Conservation (phyloP, 129 eudicot genomes). For the Smallanthus sonchifolius region DNA sequence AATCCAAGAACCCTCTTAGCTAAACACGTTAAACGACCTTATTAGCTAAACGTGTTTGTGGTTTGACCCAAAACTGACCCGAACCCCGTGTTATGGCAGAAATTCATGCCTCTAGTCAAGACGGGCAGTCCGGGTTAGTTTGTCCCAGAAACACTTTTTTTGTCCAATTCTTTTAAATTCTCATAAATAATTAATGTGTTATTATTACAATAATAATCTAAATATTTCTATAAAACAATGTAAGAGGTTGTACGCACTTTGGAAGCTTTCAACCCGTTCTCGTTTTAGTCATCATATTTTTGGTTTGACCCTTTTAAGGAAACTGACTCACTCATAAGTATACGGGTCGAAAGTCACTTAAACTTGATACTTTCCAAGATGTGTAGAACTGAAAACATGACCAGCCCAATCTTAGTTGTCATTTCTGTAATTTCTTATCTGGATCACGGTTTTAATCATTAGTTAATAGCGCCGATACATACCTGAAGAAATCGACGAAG, state of each 20-base stretch:
- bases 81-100: too few relatives aligned
- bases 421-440: background rate
- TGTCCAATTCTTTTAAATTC: too few relatives aligned
- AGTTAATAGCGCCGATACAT: background rate
- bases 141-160: background rate
- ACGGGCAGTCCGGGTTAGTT: background rate
- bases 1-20: too few relatives aligned
- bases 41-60: too few relatives aligned
- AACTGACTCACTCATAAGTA: background rate
- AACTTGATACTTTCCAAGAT: background rate
- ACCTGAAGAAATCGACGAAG: conserved; percentile 95
- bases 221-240: too few relatives aligned
- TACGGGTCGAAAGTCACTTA: background rate
- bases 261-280: background rate
- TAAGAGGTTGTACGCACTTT: too few relatives aligned
- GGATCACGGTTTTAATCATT: background rate
- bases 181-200: background rate
- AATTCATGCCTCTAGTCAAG: too few relatives aligned
- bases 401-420: background rate
- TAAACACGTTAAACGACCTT: too few relatives aligned
- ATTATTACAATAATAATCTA: too few relatives aligned
- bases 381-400: background rate
- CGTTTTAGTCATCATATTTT: background rate
- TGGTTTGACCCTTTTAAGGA: background rate
- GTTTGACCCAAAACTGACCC: background rate